phyloP scores from a whole-genome alignment of 352 stramenopile genomes.

The Phytophthora cryptogea region DNA sequence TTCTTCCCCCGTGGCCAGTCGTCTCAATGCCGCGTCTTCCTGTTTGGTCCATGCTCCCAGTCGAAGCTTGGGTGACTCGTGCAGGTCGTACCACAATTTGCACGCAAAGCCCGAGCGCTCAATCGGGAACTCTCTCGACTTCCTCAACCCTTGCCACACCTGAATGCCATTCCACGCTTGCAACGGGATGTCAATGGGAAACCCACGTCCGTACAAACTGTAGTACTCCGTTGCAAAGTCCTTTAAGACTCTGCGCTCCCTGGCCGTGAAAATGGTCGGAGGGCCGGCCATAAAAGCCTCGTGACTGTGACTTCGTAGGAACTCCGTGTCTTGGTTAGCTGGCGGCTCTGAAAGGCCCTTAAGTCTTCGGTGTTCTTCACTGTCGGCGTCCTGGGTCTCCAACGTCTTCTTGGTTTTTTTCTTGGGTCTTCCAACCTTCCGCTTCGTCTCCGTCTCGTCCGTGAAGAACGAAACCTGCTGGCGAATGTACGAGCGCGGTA shows the following conservation, averaged over 20 bases:
- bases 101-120: constrained; percentile 70
- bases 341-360: constrained; percentile 38
- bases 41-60: constrained; percentile 61
- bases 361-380: constrained; percentile 8
- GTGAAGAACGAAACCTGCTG: constrained; percentile 64
- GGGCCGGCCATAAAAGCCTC: constrained; percentile 57
- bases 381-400: background rate
- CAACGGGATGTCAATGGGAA: constrained; percentile 36
- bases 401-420: constrained; percentile 33
- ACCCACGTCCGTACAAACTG: constrained; percentile 19
- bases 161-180: constrained; percentile 56
- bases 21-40: constrained; percentile 46
- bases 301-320: constrained; percentile 57
- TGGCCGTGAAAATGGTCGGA: constrained; percentile 54
- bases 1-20: constrained; percentile 44
- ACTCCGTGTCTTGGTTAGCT: constrained; percentile 56
- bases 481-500: constrained; percentile 64
- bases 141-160: constrained; percentile 32
- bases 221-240: constrained; percentile 48
- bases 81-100: constrained; percentile 75
- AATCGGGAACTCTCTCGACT: constrained; percentile 40
- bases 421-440: constrained; percentile 31
- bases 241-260: constrained; percentile 60
- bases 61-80: constrained; percentile 60
- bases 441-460: constrained; percentile 35